Evolutionary conservation across 2,329 filamentous ascomycete genomes (phyloP).

Genomic region (Raffaelea ambrosiae): DNA sequence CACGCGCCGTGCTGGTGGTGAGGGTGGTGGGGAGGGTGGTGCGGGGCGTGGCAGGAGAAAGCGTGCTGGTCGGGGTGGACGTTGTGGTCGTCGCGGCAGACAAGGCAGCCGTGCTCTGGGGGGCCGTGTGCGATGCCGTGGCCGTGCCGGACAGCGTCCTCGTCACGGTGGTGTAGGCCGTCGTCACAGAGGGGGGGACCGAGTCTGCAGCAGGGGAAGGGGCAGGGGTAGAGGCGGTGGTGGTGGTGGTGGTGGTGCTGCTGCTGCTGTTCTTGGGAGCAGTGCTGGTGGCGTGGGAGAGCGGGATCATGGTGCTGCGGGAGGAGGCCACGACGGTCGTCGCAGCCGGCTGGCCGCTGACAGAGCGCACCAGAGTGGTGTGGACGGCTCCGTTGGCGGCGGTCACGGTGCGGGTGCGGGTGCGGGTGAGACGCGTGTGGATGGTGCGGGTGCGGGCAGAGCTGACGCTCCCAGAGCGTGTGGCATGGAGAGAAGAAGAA

Average conservation of each 20-base stretch:
- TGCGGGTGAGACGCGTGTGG: not conserved
- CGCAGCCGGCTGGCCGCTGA: no score
- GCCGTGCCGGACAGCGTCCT: no score
- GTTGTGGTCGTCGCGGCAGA: not conserved
- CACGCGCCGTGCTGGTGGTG: not conserved
- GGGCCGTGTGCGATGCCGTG: no score
- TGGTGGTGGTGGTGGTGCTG: not conserved
- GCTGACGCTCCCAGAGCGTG: not conserved
- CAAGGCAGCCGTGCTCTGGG: not conserved
- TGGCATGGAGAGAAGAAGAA: not conserved
- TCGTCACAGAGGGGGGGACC: no score
- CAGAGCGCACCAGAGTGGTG: no score
- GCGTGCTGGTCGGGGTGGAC: not conserved
- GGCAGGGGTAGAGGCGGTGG: not conserved
- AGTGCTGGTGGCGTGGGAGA: not conserved
- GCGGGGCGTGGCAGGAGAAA: not conserved
- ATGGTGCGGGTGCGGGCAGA: not conserved
- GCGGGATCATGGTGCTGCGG: conserved; percentile 2
- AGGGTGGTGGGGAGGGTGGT: not conserved
- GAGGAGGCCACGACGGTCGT: no score
- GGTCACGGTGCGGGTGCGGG: not conserved
- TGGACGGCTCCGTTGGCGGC: not conserved
- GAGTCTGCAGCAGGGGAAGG: no score
- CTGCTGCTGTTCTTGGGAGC: not conserved
- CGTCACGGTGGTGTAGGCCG: no score